Evolutionary conservation across 2,329 filamentous ascomycete species (phyloP), one percentile per base, ranked within the genome.

Genomic region (Lomentospora prolificans): DNA sequence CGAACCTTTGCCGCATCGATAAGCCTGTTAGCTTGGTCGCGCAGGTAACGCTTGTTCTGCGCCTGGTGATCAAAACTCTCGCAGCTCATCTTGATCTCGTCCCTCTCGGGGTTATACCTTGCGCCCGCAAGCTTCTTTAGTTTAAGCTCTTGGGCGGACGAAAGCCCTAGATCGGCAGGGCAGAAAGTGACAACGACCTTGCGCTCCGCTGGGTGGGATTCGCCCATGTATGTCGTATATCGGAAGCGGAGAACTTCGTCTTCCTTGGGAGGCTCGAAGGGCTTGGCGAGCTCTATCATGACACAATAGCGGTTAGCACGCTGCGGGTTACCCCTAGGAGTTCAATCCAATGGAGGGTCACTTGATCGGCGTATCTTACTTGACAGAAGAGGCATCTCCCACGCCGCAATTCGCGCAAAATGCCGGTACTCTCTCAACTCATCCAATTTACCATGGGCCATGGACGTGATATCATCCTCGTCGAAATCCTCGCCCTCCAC

Each of bases 41-140:
- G 86, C 22, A 99, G 78, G 68, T 94, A 94, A n/a, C 89, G 84
- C 78, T 97, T 99, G 76, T 99, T 99, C 75, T 97, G 91, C 17
- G 91, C 89, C 66, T 90, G 87, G 56, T 91, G 88, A 66, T 89
- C 84, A 69, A 87, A 95, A 67, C 85, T 84, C 70, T 97, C 94
- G 73, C 87, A 89, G 67, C 87, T 90, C 80, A 99, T 96, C 72
- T 89, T 90, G 64, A 96, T 77, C 58, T 89, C 75, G 63, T 90
- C 83, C 55, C 78, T 90, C 63, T 85, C 79, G 0, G 91, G 92
- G 74, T 97, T 94, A 78, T 90, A 97, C 61, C 94, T 86, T 14
- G 84, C 70, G 1, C 94, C 95, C 19, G 81, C 84, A 48, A 99
- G 79, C 75, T 97, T 97, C 70, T 87, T 86, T 59, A 99, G 78